Evolutionary conservation across 2,329 filamentous ascomycete genomes (phyloP).

Genomic region (Clonostachys byssicola): DNA sequence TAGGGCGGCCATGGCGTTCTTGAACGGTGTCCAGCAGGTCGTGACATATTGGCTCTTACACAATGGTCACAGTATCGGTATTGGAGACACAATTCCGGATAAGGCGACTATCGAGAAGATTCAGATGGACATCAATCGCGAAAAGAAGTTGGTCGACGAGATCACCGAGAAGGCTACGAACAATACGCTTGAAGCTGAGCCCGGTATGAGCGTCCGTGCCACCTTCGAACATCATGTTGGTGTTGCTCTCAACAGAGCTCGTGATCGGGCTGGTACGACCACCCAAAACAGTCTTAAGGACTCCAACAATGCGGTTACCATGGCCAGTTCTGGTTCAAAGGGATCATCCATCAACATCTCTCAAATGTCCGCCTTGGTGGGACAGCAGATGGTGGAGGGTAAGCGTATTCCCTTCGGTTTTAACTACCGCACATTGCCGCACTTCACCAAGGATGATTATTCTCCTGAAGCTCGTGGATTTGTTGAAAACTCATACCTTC

Average conservation of each 20-base stretch:
- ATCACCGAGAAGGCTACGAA: slow-evolving; percentile 76
- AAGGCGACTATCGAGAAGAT: slow-evolving; percentile 79
- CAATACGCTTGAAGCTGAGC: slow-evolving; percentile 85
- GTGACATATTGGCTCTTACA: slow-evolving; percentile 97
- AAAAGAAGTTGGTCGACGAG: slow-evolving; percentile 76
- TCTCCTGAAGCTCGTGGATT: slow-evolving; percentile 96
- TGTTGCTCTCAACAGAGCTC: slow-evolving; percentile 87
- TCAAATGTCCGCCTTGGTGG: slow-evolving; percentile 97
- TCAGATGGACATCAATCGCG: slow-evolving; percentile 71
- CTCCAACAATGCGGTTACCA: slow-evolving; percentile 92
- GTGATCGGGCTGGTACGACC: slow-evolving; percentile 91
- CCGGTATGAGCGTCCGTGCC: slow-evolving; percentile 97
- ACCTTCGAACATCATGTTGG: slow-evolving; percentile 98
- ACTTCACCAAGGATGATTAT: slow-evolving; percentile 99
- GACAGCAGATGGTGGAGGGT: slow-evolving; percentile 96
- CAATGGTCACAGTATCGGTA: slow-evolving; percentile 95
- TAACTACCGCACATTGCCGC: slow-evolving; percentile 93
- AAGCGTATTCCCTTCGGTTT: slow-evolving; percentile 99
- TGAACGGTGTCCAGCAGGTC: slow-evolving; percentile 91
- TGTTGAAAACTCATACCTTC: slow-evolving; percentile 96
- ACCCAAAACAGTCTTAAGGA: slow-evolving; percentile 93
- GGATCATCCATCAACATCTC: slow-evolving; percentile 99
- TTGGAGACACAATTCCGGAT: slow-evolving; percentile 96
- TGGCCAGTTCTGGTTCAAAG: slow-evolving; percentile 96
- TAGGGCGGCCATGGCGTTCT: slow-evolving; percentile 84